These are phyloP conservation scores for Petunia axillaris DNA, from an alignment of 257 asterid genomes.

Conservation along the genomic window DNA sequence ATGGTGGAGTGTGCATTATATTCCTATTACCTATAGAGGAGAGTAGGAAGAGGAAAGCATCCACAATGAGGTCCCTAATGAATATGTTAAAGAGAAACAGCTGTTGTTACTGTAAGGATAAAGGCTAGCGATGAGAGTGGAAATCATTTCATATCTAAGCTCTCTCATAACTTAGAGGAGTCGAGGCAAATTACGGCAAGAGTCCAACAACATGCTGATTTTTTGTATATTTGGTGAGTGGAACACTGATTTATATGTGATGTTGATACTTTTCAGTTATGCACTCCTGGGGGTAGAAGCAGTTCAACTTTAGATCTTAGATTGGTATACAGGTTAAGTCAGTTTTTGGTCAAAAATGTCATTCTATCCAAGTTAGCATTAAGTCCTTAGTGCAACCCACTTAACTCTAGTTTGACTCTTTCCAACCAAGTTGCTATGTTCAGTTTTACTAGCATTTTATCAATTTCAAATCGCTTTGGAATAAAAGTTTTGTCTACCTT, in stretches of 20 bases:
- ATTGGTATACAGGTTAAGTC: too few relatives aligned
- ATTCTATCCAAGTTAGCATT: not conserved
- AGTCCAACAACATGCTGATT: not conserved
- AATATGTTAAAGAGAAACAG: not conserved
- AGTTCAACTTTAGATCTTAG: not conserved
- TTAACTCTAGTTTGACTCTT: not conserved
- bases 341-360: not conserved
- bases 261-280: not conserved
- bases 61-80: conserved; percentile 15
- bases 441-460: not conserved
- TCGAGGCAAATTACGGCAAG: not conserved
- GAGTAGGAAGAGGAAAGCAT: not conserved
- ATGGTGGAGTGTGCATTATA: not conserved
- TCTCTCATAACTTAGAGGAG: not conserved
- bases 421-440: not conserved
- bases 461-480: not conserved
- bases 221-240: not conserved
- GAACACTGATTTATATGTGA: too few relatives aligned
- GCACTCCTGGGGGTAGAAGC: not conserved
- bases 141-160: not conserved
- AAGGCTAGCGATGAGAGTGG: not conserved
- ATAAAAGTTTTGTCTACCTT: not conserved
- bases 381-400: not conserved
- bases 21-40: not conserved
- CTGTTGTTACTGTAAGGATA: not conserved